A percentile compares a stretch with the other conserved stretches of the same genome.
Evolutionary conservation across 352 stramenopile species (phyloP).

Genomic region (Pythium aristosporum): DNA sequence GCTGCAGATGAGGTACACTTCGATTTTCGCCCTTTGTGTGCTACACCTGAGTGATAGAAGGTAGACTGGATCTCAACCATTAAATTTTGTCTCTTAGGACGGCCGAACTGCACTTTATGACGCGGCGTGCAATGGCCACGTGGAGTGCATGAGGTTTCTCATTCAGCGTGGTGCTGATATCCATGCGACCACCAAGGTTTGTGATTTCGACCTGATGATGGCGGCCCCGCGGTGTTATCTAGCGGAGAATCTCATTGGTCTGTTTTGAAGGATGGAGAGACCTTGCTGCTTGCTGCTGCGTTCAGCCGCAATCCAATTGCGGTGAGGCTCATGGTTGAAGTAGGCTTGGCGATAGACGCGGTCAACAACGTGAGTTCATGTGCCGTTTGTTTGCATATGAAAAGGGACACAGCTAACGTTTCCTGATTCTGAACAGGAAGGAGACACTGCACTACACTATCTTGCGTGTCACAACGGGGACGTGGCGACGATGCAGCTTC

Average conservation of each 20-base stretch:
- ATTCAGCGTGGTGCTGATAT: neutral
- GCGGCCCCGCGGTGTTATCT: neutral
- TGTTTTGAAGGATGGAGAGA: neutral
- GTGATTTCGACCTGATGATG: neutral
- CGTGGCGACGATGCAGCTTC: neutral
- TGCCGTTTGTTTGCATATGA: neutral
- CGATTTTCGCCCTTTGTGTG: neutral
- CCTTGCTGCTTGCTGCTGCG: too few relatives aligned
- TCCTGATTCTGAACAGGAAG: neutral
- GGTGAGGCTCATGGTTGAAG: too few relatives aligned
- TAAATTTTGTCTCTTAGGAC: neutral
- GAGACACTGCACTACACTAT: neutral
- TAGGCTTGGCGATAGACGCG: too few relatives aligned
- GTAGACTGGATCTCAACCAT: neutral
- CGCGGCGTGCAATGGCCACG: neutral
- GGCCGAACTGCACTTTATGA: neutral
- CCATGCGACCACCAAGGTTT: neutral
- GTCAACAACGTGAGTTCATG: too few relatives aligned
- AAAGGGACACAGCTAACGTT: neutral
- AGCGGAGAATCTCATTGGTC: neutral
- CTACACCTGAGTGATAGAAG: neutral
- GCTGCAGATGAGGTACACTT: neutral
- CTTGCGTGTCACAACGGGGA: neutral
- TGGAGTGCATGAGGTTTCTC: neutral
- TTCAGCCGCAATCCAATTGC: too few relatives aligned